phyloP scores from a whole-genome alignment of 106 monocot species.

The Allium sativum region DNA sequence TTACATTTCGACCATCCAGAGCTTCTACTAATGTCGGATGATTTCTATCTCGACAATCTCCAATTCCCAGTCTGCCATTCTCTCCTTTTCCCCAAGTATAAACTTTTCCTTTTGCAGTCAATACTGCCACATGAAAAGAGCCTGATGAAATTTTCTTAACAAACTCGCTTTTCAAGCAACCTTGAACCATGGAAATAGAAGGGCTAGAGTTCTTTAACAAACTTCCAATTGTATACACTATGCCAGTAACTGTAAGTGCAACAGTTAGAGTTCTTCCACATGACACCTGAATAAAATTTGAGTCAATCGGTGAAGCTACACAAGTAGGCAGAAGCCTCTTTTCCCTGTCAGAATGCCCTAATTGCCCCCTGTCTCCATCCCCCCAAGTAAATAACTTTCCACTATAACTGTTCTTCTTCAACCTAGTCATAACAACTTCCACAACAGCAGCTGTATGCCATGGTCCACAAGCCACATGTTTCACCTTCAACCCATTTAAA shows the following conservation, averaged over 20 bases:
- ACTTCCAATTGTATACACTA: constrained; percentile 38
- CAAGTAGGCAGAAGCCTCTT: constrained; percentile 23
- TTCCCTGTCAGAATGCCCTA: constrained; percentile 29
- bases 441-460: constrained; percentile 44
- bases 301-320: constrained; percentile 24
- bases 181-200: constrained; percentile 37
- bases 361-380: constrained; percentile 33
- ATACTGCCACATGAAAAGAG: constrained; percentile 50
- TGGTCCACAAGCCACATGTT: constrained; percentile 28
- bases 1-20: constrained; percentile 43
- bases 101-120: constrained; percentile 48
- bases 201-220: constrained; percentile 22
- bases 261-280: constrained; percentile 32
- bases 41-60: constrained; percentile 43
- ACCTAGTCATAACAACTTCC: constrained; percentile 9
- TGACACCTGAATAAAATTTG: constrained; percentile 30
- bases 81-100: constrained; percentile 70
- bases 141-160: constrained; percentile 59
- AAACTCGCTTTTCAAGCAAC: constrained; percentile 44
- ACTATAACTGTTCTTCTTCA: constrained; percentile 5
- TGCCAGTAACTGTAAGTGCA: constrained; percentile 27
- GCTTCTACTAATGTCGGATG: constrained; percentile 45
- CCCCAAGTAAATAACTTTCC: constrained; percentile 42
- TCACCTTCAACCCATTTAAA: constrained; percentile 22
- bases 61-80: constrained; percentile 60